Conservation (phyloP, 495 filamentous ascomycete genomes). For the Aeminium ludgeri region DNA sequence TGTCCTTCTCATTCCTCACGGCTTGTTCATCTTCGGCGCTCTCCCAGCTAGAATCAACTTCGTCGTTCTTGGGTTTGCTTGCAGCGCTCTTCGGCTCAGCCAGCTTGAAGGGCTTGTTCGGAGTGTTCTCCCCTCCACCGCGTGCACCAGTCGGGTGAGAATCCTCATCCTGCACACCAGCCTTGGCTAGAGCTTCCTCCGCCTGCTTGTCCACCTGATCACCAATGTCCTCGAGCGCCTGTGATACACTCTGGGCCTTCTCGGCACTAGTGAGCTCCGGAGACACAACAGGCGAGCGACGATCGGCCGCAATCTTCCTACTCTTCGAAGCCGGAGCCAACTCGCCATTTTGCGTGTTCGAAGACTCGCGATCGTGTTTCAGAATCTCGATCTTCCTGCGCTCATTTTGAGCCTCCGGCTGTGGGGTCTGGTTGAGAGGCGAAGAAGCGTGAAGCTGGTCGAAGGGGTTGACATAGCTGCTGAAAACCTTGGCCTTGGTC, state of each 20-base stretch:
- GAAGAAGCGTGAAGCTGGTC: constrained; percentile 54
- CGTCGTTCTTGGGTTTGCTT: constrained; percentile 19
- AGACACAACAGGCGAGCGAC: constrained; percentile 22
- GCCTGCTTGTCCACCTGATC: constrained; percentile 52
- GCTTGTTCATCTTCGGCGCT: constrained; percentile 36
- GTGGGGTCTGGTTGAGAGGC: constrained; percentile 39
- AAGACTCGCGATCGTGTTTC: constrained; percentile 21
- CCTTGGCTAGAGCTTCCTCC: constrained; percentile 44
- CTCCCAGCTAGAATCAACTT: constrained; percentile 15
- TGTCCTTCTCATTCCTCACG: constrained; percentile 33
- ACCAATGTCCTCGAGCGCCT: constrained; percentile 53
- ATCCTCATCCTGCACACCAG: constrained; percentile 20
- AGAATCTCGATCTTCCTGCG: constrained; percentile 24
- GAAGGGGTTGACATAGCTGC: constrained; percentile 57
- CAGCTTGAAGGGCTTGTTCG: no score
- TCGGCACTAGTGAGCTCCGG: constrained; percentile 21
- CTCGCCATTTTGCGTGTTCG: constrained; percentile 10
- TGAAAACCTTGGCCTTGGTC: constrained; percentile 36
- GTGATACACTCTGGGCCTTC: constrained; percentile 32
- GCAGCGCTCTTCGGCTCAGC: constrained; percentile 33
- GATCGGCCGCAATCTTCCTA: constrained; percentile 21
- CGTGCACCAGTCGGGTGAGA: constrained; percentile 4
- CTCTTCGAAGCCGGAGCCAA: constrained; percentile 17
- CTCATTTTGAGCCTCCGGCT: constrained; percentile 13
- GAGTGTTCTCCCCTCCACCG: constrained; percentile 22